phyloP scores from a whole-genome alignment of 768 basidiomycete genomes.

The Lepiota venenata region DNA sequence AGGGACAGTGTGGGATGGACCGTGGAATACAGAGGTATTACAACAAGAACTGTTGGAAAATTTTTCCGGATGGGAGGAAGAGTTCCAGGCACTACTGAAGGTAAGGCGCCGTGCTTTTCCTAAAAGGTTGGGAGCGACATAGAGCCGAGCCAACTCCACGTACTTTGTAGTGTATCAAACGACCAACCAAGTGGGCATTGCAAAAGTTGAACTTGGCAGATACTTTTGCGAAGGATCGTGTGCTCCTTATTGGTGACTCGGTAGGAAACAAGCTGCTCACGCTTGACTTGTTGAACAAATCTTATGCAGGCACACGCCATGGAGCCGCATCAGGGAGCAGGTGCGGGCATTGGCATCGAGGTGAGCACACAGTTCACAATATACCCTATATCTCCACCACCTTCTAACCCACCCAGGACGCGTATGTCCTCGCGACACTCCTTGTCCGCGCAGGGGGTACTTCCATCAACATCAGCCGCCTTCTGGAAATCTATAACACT shows the following conservation, averaged over 20 bases:
- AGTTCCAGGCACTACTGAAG: constrained; percentile 39
- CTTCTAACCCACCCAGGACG: constrained; percentile 25
- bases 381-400: not conserved
- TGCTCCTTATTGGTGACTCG: constrained; percentile 49
- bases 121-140: not conserved
- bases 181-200: constrained; percentile 40
- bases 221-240: constrained; percentile 31
- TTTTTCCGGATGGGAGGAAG: constrained; percentile 44
- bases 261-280: constrained; percentile 20
- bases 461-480: constrained; percentile 17
- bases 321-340: constrained; percentile 28
- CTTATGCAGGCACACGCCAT: constrained; percentile 27
- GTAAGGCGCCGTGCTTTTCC: constrained; percentile 22
- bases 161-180: constrained; percentile 27
- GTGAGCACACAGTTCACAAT: constrained; percentile 10
- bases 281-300: not conserved
- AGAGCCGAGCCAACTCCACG: too few relatives aligned
- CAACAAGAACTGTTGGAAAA: constrained; percentile 33
- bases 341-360: constrained; percentile 30
- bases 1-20: constrained; percentile 26
- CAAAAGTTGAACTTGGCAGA: constrained; percentile 37
- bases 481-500: constrained; percentile 24
- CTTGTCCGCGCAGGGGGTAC: constrained; percentile 15
- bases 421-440: constrained; percentile 31
- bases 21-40: constrained; percentile 16